Evolutionary conservation across 2,329 filamentous ascomycete genomes (phyloP).

Genomic region (Ophiostoma sp.): DNA sequence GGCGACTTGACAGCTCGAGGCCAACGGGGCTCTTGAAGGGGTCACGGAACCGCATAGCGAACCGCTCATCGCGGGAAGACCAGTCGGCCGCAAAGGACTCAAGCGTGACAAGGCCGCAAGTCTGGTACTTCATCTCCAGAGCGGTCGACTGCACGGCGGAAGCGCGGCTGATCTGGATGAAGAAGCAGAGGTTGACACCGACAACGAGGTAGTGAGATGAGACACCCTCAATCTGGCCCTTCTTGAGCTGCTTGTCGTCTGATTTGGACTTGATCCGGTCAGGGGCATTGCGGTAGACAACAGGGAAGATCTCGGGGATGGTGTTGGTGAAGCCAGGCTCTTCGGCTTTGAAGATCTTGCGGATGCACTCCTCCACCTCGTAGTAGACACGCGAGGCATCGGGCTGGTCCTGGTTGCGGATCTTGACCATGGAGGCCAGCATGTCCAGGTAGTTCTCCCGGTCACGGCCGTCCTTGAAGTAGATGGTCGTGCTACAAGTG

Average conservation of each 20-base stretch:
- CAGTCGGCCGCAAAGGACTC: constrained; percentile 54
- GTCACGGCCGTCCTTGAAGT: constrained; percentile 51
- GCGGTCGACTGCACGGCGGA: constrained; percentile 46
- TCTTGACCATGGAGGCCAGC: constrained; percentile 43
- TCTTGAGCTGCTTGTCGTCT: constrained; percentile 45
- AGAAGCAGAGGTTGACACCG: constrained; percentile 54
- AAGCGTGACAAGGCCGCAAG: constrained; percentile 55
- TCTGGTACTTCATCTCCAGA: constrained; percentile 49
- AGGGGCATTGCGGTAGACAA: constrained; percentile 50
- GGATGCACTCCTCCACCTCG: constrained; percentile 50
- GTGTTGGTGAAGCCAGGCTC: constrained; percentile 43
- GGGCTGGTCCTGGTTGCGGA: constrained; percentile 35
- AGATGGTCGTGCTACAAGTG: constrained; percentile 51
- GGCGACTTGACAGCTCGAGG: constrained; percentile 53
- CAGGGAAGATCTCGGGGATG: constrained; percentile 52
- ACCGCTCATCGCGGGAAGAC: constrained; percentile 55
- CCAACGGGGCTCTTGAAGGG: constrained; percentile 36
- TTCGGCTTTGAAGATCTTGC: constrained; percentile 47
- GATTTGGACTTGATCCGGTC: constrained; percentile 38
- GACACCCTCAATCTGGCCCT: constrained; percentile 47
- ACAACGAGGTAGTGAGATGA: constrained; percentile 59
- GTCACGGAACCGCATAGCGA: constrained; percentile 55
- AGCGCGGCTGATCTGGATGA: constrained; percentile 52
- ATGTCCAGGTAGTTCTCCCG: constrained; percentile 52
- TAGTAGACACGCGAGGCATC: constrained; percentile 45